Evolutionary conservation across 495 filamentous ascomycete species (phyloP).

Genomic region (Xylaria scruposa): DNA sequence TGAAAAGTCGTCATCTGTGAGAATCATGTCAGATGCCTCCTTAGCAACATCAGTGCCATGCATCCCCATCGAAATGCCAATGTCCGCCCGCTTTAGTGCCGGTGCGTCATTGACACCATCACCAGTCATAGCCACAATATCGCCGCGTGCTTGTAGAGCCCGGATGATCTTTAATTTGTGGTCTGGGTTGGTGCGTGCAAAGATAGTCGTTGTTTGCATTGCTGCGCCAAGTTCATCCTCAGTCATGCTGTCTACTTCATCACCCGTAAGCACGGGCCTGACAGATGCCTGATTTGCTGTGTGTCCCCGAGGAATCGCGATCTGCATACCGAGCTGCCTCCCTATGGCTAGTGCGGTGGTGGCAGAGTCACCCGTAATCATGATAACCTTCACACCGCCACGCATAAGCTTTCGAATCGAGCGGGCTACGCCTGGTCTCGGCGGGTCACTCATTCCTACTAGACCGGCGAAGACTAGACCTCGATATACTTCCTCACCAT

Average conservation of each 20-base stretch:
- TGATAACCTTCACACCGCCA: constrained; percentile 93
- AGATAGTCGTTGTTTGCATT: constrained; percentile 88
- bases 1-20: constrained; percentile 97
- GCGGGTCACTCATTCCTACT: constrained; percentile 97
- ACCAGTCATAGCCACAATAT: constrained; percentile 98
- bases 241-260: constrained; percentile 90
- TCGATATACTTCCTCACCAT: constrained; percentile 76
- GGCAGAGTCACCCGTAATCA: constrained; percentile 98
- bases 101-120: constrained; percentile 98
- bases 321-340: constrained; percentile 89
- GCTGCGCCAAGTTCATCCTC: constrained; percentile 80
- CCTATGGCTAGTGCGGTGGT: constrained; percentile 93
- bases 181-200: constrained; percentile 93
- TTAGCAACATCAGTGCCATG: constrained; percentile 97
- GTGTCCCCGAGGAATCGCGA: constrained; percentile 54
- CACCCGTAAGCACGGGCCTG: constrained; percentile 81
- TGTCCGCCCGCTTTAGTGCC: constrained; percentile 95
- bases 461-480: constrained; percentile 88
- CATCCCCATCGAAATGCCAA: constrained; percentile 95
- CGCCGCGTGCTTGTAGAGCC: constrained; percentile 89
- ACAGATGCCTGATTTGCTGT: constrained; percentile 53
- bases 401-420: constrained; percentile 91
- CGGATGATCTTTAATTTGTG: constrained; percentile 97
- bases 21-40: constrained; percentile 99
- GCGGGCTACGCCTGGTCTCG: constrained; percentile 84